A percentile compares a stretch with the other conserved stretches of the same genome.
phyloP scores from a whole-genome alignment of 805 yeast genomes.

The Myxozyma kluyveri region DNA sequence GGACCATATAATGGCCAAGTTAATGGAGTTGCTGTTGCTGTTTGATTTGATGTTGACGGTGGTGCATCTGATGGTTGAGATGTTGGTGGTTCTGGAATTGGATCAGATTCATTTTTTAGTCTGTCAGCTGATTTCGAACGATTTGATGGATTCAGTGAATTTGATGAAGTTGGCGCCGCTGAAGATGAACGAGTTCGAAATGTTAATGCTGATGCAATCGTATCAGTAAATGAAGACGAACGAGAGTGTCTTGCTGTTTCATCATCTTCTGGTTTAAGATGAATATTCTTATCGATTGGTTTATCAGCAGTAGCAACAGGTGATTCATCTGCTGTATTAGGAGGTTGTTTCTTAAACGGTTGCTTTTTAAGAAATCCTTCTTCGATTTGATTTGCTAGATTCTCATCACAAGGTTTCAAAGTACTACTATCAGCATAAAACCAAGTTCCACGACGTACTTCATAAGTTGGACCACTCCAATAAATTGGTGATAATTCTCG shows the following conservation, averaged over 20 bases:
- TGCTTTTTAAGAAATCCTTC: conserved; percentile 46
- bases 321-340: not conserved
- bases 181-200: conserved; percentile 18
- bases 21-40: conserved; percentile 2
- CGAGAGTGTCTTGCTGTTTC: not conserved
- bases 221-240: conserved; percentile 21
- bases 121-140: conserved; percentile 6
- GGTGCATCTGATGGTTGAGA: not conserved
- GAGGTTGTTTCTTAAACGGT: conserved; percentile 36
- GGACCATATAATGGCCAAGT: conserved; percentile 32
- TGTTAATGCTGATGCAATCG: conserved; percentile 22
- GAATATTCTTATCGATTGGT: no score
- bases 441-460: conserved; percentile 85
- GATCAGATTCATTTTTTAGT: no score
- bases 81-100: not conserved
- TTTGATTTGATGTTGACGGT: not conserved
- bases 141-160: not conserved
- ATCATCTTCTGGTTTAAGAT: not conserved
- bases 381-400: conserved; percentile 60
- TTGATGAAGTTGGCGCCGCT: conserved; percentile 1
- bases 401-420: conserved; percentile 50
- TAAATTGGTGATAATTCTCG: conserved; percentile 65
- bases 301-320: not conserved
- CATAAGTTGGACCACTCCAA: conserved; percentile 87
- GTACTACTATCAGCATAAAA: conserved; percentile 48